A percentile compares a stretch with the other conserved stretches of the same genome.
Evolutionary conservation across 1,139 yeast species (phyloP).

Genomic region (Debaryomyces nepalensis): DNA sequence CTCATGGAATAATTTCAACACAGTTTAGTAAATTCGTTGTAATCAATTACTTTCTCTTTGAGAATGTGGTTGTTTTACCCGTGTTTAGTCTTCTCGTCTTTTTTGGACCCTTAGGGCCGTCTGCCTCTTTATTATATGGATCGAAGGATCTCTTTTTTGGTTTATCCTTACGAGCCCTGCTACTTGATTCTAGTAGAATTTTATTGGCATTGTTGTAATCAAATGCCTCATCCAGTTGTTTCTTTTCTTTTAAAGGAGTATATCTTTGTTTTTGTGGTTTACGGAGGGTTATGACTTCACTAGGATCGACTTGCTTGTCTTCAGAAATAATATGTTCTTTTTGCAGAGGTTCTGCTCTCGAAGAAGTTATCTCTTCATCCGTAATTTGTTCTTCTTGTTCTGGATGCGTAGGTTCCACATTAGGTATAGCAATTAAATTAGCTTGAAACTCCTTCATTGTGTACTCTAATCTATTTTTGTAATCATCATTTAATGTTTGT

Average conservation of each 20-base stretch:
- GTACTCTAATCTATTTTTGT: conserved; percentile 21
- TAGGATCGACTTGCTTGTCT: conserved; percentile 32
- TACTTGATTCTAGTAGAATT: conserved; percentile 38
- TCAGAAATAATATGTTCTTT: conserved; percentile 1
- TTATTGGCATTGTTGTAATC: conserved; percentile 57
- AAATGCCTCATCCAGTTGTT: conserved; percentile 28
- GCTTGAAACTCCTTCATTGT: conserved; percentile 26
- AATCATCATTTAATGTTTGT: conserved; percentile 25
- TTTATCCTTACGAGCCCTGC: conserved; percentile 18
- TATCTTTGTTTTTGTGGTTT: conserved; percentile 16
- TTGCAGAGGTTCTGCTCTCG: too few species aligned
- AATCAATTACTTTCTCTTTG: not conserved
- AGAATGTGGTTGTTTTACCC: conserved; percentile 56
- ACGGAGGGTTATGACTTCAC: conserved; percentile 62
- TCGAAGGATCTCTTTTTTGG: conserved; percentile 59
- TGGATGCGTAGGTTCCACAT: conserved; percentile 15
- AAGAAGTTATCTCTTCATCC: conserved; percentile 9
- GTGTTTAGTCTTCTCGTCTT: conserved; percentile 40
- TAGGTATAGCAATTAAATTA: not conserved
- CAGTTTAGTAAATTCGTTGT: not conserved
- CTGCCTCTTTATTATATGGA: conserved; percentile 55
- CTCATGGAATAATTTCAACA: not conserved
- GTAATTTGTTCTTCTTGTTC: conserved; percentile 22
- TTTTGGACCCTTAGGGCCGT: conserved; percentile 58
- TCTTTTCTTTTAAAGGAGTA: conserved; percentile 20